phyloP scores from a whole-genome alignment of 805 yeast species.

The Candida piceae region DNA sequence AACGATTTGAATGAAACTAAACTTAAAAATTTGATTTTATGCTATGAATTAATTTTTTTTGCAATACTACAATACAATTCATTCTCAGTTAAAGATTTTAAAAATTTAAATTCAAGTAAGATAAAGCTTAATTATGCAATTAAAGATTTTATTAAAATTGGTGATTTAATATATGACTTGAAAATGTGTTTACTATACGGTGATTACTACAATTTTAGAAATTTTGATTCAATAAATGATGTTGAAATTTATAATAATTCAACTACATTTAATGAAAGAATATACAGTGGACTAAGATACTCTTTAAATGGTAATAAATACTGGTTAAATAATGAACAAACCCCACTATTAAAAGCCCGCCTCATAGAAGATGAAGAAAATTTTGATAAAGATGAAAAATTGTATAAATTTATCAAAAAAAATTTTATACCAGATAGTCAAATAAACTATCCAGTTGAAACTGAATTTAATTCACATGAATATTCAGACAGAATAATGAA shows the following conservation, averaged over 20 bases:
- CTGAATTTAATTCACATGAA: slow-evolving; percentile 16
- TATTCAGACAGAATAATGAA: slow-evolving; percentile 15
- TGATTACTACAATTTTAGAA: slow-evolving; percentile 69
- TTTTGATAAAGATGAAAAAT: slow-evolving; percentile 30
- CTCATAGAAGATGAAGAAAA: slow-evolving; percentile 17
- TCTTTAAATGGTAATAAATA: slow-evolving; percentile 76
- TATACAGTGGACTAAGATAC: slow-evolving; percentile 80
- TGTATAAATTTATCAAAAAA: slow-evolving; percentile 30
- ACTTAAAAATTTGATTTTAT: slow-evolving; percentile 73
- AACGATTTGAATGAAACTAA: no score
- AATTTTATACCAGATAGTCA: slow-evolving; percentile 33
- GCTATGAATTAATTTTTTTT: slow-evolving; percentile 80
- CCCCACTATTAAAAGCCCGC: no score
- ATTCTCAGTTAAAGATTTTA: slow-evolving; percentile 72
- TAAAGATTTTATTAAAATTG: slow-evolving; percentile 68
- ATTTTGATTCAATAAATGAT: slow-evolving; percentile 69
- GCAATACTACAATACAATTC: slow-evolving; percentile 87
- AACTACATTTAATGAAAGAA: slow-evolving; percentile 53
- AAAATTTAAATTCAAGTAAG: no score
- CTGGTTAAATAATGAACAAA: no score
- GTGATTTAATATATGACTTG: slow-evolving; percentile 79
- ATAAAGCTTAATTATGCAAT: no score
- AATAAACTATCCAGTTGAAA: slow-evolving; percentile 38
- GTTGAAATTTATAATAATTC: slow-evolving; percentile 21
- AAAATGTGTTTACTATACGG: slow-evolving; percentile 62